Conservation (phyloP, 768 basidiomycete genomes). For the Leccinellum albellum region DNA sequence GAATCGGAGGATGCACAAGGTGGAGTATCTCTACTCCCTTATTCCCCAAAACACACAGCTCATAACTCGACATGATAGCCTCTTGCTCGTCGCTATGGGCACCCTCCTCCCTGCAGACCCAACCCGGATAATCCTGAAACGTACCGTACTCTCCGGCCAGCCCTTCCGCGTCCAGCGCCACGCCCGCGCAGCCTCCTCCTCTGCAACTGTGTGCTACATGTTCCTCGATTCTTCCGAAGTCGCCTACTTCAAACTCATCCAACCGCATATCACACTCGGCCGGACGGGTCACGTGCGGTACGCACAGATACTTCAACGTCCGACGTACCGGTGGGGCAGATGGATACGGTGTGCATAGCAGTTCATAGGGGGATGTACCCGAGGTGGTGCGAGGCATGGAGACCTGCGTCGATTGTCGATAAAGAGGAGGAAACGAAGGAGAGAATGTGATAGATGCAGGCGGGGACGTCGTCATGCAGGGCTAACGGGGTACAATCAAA, state of each 20-base stretch:
- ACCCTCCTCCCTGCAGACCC: constrained; percentile 86
- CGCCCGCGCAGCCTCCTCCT: constrained; percentile 37
- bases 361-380: constrained; percentile 95
- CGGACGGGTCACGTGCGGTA: constrained; percentile 90
- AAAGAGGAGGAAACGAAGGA: neutral
- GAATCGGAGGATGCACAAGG: constrained; percentile 68
- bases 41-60: neutral
- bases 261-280: constrained; percentile 89
- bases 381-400: constrained; percentile 69
- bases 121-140: constrained; percentile 86
- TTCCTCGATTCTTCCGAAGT: constrained; percentile 96
- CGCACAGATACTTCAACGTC: constrained; percentile 97
- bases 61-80: constrained; percentile 36
- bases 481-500: neutral
- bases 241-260: constrained; percentile 88
- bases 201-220: constrained; percentile 94
- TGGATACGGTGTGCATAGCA: constrained; percentile 96
- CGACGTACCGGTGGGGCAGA: constrained; percentile 89
- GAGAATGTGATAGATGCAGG: neutral
- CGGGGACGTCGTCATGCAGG: constrained; percentile 29
- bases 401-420: constrained; percentile 12
- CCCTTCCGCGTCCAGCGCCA: constrained; percentile 97
- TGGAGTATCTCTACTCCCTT: constrained; percentile 19
- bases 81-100: constrained; percentile 86
- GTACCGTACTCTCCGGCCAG: constrained; percentile 92